Percentiles rank a stretch among this genome's conserved stretches.
These are phyloP conservation scores for Protomyces macrosporus DNA, from an alignment of 1,139 yeast species.

Conservation along the genomic window DNA sequence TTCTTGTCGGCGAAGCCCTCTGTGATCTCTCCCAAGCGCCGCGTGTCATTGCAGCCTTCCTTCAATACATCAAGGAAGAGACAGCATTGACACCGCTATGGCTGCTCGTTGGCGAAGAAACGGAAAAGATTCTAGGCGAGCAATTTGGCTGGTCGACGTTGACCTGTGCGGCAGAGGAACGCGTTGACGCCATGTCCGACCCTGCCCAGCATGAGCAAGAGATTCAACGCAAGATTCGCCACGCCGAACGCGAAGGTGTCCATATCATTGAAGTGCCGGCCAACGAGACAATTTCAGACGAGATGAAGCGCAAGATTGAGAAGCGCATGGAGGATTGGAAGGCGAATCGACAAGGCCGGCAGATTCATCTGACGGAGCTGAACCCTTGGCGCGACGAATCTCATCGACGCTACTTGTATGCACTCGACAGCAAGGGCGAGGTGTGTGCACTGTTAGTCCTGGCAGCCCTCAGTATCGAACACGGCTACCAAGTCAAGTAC, in stretches of 20 bases:
- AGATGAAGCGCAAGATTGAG: neutral
- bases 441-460: constrained; percentile 8
- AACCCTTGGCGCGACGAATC: constrained; percentile 8
- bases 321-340: constrained; percentile 15
- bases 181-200: constrained; percentile 1
- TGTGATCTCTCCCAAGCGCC: constrained; percentile 1
- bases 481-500: constrained; percentile 13
- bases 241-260: constrained; percentile 10
- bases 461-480: neutral
- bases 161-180: constrained; percentile 9
- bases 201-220: constrained; percentile 6
- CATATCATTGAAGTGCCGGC: neutral
- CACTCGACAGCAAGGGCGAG: neutral
- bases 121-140: constrained; percentile 9
- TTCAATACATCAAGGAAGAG: neutral
- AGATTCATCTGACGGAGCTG: constrained; percentile 15
- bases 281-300: neutral
- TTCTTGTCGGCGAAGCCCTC: constrained; percentile 7
- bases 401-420: constrained; percentile 11
- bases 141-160: constrained; percentile 5
- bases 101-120: constrained; percentile 5
- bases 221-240: constrained; percentile 5
- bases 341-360: constrained; percentile 4
- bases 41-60: constrained; percentile 2
- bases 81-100: constrained; percentile 4